Percentiles rank a stretch among this genome's conserved stretches.
phyloP scores from a whole-genome alignment of 2,329 filamentous ascomycete genomes.

The Fusarium sp. region DNA sequence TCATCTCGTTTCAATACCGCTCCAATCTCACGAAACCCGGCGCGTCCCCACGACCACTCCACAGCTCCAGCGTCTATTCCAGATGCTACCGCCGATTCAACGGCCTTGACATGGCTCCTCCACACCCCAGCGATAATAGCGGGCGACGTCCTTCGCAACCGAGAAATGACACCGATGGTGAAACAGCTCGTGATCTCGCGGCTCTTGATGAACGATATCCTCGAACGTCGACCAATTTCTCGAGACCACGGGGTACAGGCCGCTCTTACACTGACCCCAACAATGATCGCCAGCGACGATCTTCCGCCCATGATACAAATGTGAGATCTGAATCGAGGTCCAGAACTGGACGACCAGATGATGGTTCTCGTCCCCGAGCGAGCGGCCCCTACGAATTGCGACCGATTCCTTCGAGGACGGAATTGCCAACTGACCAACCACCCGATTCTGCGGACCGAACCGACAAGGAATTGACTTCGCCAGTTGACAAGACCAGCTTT shows the following conservation, averaged over 20 bases:
- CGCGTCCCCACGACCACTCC: conserved; percentile 15
- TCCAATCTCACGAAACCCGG: conserved; percentile 1
- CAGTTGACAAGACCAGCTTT: conserved; percentile 27
- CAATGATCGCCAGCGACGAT: conserved; percentile 19
- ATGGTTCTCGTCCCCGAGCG: neutral
- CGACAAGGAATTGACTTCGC: conserved; percentile 23
- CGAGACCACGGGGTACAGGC: conserved; percentile 26
- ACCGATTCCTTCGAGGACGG: conserved; percentile 36
- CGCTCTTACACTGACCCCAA: conserved; percentile 28
- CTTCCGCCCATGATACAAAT: conserved; percentile 26
- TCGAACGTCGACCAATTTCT: conserved; percentile 26
- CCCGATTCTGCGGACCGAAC: conserved; percentile 28
- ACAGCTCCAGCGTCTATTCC: conserved; percentile 15
- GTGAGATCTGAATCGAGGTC: conserved; percentile 31
- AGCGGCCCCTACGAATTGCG: conserved; percentile 37
- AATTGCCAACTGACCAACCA: conserved; percentile 13
- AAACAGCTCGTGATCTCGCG: conserved; percentile 36
- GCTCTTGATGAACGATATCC: conserved; percentile 39
- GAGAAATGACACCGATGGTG: conserved; percentile 22
- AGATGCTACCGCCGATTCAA: conserved; percentile 41
- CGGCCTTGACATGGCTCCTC: conserved; percentile 42
- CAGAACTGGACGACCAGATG: conserved; percentile 24
- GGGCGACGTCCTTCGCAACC: conserved; percentile 25
- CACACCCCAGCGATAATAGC: conserved; percentile 39
- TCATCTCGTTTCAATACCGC: neutral